Evolutionary conservation across 495 filamentous ascomycete species (phyloP).

Genomic region (Penicillium ochrochloron): DNA sequence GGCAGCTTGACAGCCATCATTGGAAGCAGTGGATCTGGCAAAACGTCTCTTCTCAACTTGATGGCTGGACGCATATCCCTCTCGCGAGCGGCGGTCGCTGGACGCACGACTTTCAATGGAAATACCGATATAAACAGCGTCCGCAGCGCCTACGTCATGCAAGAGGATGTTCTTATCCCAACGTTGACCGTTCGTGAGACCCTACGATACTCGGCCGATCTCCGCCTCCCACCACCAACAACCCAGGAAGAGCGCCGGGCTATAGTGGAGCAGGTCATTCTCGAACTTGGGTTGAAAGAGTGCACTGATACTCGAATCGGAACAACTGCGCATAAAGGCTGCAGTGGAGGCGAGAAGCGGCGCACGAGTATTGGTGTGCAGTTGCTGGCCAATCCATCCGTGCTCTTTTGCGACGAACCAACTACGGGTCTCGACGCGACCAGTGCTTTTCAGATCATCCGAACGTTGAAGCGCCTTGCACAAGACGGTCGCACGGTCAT

Average conservation of each 20-base stretch:
- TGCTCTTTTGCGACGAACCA: conserved; percentile 76
- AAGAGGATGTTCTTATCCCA: conserved; percentile 72
- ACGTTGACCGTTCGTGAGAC: conserved; percentile 76
- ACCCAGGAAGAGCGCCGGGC: conserved; percentile 58
- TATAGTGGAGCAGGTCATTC: conserved; percentile 73
- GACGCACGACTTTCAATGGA: conserved; percentile 62
- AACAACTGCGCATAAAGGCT: conserved; percentile 68
- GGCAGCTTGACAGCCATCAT: conserved; percentile 75
- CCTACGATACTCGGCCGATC: conserved; percentile 68
- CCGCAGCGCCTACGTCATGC: conserved; percentile 74
- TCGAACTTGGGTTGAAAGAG: conserved; percentile 74
- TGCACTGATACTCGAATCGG: conserved; percentile 74
- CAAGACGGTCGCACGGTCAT: conserved; percentile 70
- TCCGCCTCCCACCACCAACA: conserved; percentile 66
- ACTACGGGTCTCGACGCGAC: conserved; percentile 77
- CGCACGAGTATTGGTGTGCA: conserved; percentile 76
- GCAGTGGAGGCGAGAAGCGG: conserved; percentile 77
- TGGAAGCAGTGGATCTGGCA: conserved; percentile 73
- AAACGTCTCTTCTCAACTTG: conserved; percentile 72
- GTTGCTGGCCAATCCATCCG: conserved; percentile 72
- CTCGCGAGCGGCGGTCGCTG: conserved; percentile 54
- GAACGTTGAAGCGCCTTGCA: conserved; percentile 68
- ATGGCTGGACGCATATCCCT: conserved; percentile 68
- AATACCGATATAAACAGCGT: conserved; percentile 53
- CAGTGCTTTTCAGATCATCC: conserved; percentile 72